Evolutionary conservation across 2,329 filamentous ascomycete genomes (phyloP), one percentile per base, ranked within the genome.

Genomic region (Apiospora koreana): DNA sequence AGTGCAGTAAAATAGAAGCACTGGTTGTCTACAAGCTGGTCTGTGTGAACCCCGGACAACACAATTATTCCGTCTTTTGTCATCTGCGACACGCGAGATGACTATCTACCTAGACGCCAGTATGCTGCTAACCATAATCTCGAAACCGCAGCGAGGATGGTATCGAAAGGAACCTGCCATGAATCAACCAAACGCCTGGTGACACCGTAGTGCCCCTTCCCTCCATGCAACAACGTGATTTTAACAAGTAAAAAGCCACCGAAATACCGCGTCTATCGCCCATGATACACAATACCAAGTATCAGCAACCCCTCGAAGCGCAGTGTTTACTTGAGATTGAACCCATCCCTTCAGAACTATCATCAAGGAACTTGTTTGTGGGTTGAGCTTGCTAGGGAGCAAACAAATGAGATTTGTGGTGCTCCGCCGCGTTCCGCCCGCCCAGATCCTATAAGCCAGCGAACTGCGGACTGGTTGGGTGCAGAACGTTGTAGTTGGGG

Each of bases 391-490:
- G 54, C 54, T 38, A 38, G 3, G 31, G 31, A 62, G 54, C 54
- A 62, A 62, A 38, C 18, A 35, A n/a, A 23, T 12, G 28, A 38
- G 31, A 4, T 62, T 62, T n/a, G 31, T 18, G 31, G 18, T 62
- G 31, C 12, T 16, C 41, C 8, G 12, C 41, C 41, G 41, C 12
- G 28, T n/a, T 23, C 31, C 54, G 54, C 54, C 54, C 31, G 54
- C 10, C 18, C 31, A 62, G 54, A 18, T 38, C 6, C n/a, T 75
- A 80, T 72, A 80, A 70, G 45, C 78, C 78, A 67, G 76, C 76
- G 70, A 80, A 80, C 71, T 79, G 78, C 18, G 78, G 78, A 46
- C 78, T 79, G 38, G 73, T 73, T 1, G 78, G 78, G 43, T 79
- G 78, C 12, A 79, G 71, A 14, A 79, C 75, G 58, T 79, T 79